Percentiles rank a stretch among this genome's conserved stretches.
phyloP scores from a whole-genome alignment of 176 grass and related monocot genomes.

The Pontederia crassipes region DNA sequence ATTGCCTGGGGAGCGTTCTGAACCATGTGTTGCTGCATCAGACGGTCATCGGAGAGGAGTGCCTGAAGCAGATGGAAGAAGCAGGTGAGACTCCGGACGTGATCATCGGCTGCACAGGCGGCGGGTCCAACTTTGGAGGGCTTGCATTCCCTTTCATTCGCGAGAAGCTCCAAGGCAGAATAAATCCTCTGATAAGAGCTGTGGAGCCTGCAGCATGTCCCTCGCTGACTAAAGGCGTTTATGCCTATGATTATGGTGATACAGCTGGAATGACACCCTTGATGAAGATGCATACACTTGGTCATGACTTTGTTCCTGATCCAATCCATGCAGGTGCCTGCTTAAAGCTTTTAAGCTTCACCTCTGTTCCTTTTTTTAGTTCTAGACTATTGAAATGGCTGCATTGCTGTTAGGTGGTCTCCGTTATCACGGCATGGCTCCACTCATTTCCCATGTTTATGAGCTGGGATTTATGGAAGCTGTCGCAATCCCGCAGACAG shows the following conservation, averaged over 20 bases:
- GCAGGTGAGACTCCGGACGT: constrained; percentile 52
- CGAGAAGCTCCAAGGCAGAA: constrained; percentile 64
- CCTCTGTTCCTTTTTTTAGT: neutral
- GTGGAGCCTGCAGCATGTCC: constrained; percentile 86
- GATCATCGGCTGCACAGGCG: constrained; percentile 83
- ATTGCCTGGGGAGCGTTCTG: constrained; percentile 91
- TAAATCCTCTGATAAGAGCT: constrained; percentile 60
- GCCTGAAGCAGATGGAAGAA: constrained; percentile 67
- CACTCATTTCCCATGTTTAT: constrained; percentile 82
- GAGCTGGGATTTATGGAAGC: constrained; percentile 81
- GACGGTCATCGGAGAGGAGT: constrained; percentile 89
- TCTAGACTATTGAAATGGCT: neutral
- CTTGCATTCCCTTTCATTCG: constrained; percentile 76
- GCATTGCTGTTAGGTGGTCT: constrained; percentile 48
- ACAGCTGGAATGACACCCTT: constrained; percentile 73
- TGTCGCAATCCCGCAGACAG: constrained; percentile 63
- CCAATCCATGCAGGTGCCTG: constrained; percentile 71
- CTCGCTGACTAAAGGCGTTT: constrained; percentile 79
- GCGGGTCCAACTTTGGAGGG: constrained; percentile 84
- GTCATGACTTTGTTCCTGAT: constrained; percentile 76
- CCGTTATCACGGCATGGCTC: constrained; percentile 95
- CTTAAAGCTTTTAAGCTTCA: neutral
- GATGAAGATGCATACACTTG: constrained; percentile 99
- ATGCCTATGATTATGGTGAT: constrained; percentile 77
- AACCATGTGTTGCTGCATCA: constrained; percentile 94